Evolutionary conservation across 345 rosid genomes (phyloP).

Genomic region (Kernera saxatilis): DNA sequence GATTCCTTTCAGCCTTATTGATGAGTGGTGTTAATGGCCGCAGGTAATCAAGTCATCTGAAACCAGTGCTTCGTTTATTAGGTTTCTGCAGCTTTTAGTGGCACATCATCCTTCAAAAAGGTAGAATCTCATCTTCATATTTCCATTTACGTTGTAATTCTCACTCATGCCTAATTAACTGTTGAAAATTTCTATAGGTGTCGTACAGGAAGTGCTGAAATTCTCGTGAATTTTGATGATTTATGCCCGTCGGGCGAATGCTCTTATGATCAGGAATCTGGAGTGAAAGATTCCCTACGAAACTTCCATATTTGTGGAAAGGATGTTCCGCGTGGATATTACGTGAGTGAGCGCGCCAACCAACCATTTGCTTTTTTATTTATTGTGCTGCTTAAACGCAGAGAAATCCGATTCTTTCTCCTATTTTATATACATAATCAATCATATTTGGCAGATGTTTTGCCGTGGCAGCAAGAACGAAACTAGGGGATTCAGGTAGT

Average conservation of each 20-base stretch:
- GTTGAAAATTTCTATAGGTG: constrained; percentile 55
- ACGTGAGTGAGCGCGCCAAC: constrained; percentile 45
- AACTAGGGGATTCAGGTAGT: constrained; percentile 93
- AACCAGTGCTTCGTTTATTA: constrained; percentile 67
- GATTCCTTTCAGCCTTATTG: constrained; percentile 5
- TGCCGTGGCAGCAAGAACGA: constrained; percentile 97
- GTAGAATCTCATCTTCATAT: constrained; percentile 33
- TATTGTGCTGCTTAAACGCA: neutral
- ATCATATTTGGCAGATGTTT: constrained; percentile 60
- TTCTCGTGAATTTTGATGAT: constrained; percentile 80
- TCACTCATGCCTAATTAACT: neutral
- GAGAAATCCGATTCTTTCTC: constrained; percentile 8
- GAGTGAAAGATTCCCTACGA: constrained; percentile 35
- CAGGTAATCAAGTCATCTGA: constrained; percentile 77
- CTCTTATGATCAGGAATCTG: constrained; percentile 36
- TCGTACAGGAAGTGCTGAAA: constrained; percentile 87
- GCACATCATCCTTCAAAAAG: constrained; percentile 94
- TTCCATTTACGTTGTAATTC: neutral
- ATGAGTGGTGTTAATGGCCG: constrained; percentile 7
- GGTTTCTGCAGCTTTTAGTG: constrained; percentile 80
- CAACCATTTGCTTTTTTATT: neutral
- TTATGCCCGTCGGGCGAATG: constrained; percentile 48
- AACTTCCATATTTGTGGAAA: constrained; percentile 79
- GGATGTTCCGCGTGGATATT: constrained; percentile 95
- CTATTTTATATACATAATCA: constrained; percentile 2